These are phyloP conservation scores for Dendrobium officinale DNA, from an alignment of 106 monocot species.

Conservation along the genomic window DNA sequence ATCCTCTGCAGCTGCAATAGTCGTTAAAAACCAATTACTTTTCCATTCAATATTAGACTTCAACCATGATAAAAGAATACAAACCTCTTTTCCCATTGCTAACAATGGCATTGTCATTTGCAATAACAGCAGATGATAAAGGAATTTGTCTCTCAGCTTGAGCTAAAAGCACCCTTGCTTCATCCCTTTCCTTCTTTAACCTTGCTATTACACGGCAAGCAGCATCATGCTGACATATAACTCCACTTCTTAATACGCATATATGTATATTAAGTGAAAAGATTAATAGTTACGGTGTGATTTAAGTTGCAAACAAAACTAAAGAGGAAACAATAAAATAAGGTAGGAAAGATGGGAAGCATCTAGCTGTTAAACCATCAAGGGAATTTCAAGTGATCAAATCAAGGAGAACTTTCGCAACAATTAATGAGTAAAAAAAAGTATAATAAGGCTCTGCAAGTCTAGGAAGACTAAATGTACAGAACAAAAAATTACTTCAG, in stretches of 20 bases:
- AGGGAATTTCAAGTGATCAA: neutral
- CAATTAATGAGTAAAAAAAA: neutral
- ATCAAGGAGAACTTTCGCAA: neutral
- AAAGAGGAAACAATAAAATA: neutral
- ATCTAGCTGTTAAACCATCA: neutral
- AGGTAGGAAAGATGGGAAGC: neutral
- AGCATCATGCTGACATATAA: slow-evolving; percentile 76
- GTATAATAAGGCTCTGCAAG: too few relatives aligned
- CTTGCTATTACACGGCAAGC: slow-evolving; percentile 98
- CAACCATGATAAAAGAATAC: neutral
- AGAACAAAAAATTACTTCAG: too few relatives aligned
- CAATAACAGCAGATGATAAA: slow-evolving; percentile 18
- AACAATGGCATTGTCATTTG: slow-evolving; percentile 25
- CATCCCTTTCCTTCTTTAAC: slow-evolving; percentile 93
- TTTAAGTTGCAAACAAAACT: neutral
- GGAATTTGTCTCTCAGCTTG: slow-evolving; percentile 92
- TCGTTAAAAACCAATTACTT: neutral
- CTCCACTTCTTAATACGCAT: neutral
- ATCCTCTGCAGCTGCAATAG: slow-evolving; percentile 51
- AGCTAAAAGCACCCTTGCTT: slow-evolving; percentile 67
- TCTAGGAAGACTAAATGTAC: too few relatives aligned
- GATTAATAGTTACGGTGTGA: neutral
- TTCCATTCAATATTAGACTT: neutral
- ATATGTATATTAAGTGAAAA: neutral
- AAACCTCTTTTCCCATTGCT: slow-evolving; percentile 80